Evolutionary conservation across 495 filamentous ascomycete genomes (phyloP), one percentile per base, ranked within the genome.

Genomic region (Aspergillus heteromorphus): DNA sequence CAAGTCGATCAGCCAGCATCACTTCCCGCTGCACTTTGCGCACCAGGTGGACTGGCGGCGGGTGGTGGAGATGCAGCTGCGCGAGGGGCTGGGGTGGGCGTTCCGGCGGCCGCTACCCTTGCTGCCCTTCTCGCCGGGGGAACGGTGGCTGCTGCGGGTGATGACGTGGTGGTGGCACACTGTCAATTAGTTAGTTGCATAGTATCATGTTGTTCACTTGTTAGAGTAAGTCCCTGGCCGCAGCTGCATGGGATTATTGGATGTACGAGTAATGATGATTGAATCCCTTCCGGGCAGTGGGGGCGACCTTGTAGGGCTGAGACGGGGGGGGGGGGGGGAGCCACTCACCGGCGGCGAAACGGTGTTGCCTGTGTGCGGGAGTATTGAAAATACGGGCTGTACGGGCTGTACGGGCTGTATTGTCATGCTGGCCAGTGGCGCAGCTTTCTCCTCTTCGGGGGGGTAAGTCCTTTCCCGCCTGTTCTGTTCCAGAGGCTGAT

Each of bases 11-110:
- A 59, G 57, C 42, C 57, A 55, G 18, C 57, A 55, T 30, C 57
- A 59, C 31, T 59, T 59, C 21, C 52, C 57, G 1, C 51, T 59
- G 16, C 57, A 59, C 21, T 55, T 59, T 48, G 48, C 57, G 11
- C 57, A 59, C 29, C 52, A 55, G 8, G 43, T 59, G 29, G 57
- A 59, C 49, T 59, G 57, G 57, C 52, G 52, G 4, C 48, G 41
- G 27, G 48, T 55, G 18, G 57, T 59, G 43, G 53, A 55, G 18
- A 51, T 41, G 52, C 57, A 59, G 34, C 51, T 59, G 18, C 57
- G 57, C 8, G 57, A 55, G 45, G 57, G 57, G 31, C 23, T 59
- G 31, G 52, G 52, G 18, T 50, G 57, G 48, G 53, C 52, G 13
- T 59, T 55, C 48, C 57, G 52, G n/a, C 52, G 52, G 27, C 52